Base-by-base conservation (phyloP, 768 basidiomycete species). In the Megacollybia marginata region DNA sequence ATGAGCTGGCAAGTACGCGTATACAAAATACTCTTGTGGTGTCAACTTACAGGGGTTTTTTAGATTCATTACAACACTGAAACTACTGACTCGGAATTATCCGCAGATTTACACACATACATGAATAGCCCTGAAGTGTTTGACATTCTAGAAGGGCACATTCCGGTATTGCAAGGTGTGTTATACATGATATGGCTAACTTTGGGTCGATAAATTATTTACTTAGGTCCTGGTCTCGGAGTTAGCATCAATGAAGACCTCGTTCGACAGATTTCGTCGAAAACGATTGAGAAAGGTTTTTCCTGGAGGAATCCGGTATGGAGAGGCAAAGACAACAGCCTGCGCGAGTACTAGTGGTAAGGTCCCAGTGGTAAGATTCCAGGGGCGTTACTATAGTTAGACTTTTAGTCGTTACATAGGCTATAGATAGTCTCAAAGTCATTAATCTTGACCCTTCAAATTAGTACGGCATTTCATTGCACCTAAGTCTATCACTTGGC, bases 41-140 rank as follows among this genome's bases (percentile, higher is more conserved):
- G 40, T 43, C 9, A 46, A 33, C n/a, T n/a, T 9, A 10, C 9
- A 28, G 6, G 16, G 40, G n/a, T 31, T 19, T 31, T 44, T 20
- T 46, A 82, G 79, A 82, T 85, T 44, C 80, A 85, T 59, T 85
- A 82, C 64, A 84, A 85, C 62, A 61, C 69, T 35, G 72, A 71
- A 35, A 43, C 33, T n/a, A 36, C 48, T 15, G 61, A 65, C 16
- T 56, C 56, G 9, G 42, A 36, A 10, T 34, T 49, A 11, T 58
- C 58, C 9, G 76, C 76, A 38, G 84, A 87, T 59, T 69, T 85
- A 11, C 70, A 76, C 55, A 83, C 82, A 1, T 85, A 82, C 63
- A 61, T 86, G 40, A 57, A 57, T 20, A 70, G 80, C 52, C 68
- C 78, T 5, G 61, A 65, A 2, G 73, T 83, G 1, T 83, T 84